Percentiles rank a stretch among this genome's conserved stretches.
Evolutionary conservation across 129 eudicot genomes (phyloP).

Genomic region (Smallanthus sonchifolius): DNA sequence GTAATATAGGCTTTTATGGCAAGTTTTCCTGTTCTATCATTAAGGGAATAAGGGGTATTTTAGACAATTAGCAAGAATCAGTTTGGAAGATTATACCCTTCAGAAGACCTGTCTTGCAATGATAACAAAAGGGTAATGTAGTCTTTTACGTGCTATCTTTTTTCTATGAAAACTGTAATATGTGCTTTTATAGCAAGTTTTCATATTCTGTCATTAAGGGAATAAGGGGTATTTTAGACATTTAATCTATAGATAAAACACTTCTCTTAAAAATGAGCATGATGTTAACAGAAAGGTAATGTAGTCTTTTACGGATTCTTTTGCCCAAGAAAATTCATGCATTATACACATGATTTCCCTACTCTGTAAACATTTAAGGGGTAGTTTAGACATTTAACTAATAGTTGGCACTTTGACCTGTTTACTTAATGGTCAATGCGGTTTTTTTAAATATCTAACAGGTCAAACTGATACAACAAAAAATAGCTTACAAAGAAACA

Average conservation of each 20-base stretch:
- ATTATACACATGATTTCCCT: background rate
- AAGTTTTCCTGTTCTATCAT: background rate
- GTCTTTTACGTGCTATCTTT: background rate
- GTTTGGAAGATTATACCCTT: slow-evolving; percentile 1
- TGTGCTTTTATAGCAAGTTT: background rate
- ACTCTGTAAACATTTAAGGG: background rate
- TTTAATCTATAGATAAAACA: background rate
- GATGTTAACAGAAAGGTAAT: slow-evolving; percentile 1
- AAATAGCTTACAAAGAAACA: background rate
- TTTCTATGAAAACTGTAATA: background rate
- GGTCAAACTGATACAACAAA: background rate
- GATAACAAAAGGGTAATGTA: background rate
- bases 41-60: too few species aligned
- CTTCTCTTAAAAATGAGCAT: background rate
- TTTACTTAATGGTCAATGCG: background rate
- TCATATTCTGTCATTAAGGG: background rate
- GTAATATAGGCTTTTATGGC: background rate
- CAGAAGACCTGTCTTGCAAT: background rate
- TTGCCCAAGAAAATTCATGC: background rate
- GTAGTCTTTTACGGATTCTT: background rate
- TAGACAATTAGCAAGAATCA: background rate
- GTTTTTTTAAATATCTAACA: background rate
- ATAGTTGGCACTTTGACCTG: background rate
- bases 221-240: background rate
- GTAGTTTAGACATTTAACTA: background rate